A percentile compares a stretch with the other conserved stretches of the same genome.
phyloP scores from a whole-genome alignment of 805 yeast genomes.

The Tetrapisispora nanseiensis region DNA sequence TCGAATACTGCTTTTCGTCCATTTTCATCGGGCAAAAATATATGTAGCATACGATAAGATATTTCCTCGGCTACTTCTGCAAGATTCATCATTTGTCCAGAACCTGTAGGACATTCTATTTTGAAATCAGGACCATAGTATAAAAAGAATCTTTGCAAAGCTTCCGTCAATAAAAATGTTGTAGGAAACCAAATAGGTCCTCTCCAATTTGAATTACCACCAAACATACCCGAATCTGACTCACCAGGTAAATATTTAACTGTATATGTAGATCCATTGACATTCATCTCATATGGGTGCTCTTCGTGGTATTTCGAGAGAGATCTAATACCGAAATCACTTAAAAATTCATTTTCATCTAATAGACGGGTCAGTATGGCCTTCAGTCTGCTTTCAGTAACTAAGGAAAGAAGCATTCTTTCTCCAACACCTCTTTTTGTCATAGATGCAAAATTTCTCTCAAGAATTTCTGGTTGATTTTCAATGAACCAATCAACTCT shows the following conservation, averaged over 20 bases:
- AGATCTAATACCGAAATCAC: slow-evolving; percentile 80
- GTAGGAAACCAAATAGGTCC: slow-evolving; percentile 98
- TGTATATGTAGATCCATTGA: slow-evolving; percentile 59
- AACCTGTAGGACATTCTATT: slow-evolving; percentile 81
- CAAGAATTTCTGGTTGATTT: slow-evolving; percentile 58
- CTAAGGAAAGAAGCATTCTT: slow-evolving; percentile 68
- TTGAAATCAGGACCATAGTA: slow-evolving; percentile 81
- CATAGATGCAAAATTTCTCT: slow-evolving; percentile 82
- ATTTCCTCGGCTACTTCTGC: slow-evolving; percentile 87
- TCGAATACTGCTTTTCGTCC: background rate
- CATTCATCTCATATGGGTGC: slow-evolving; percentile 76
- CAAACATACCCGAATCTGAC: slow-evolving; percentile 87
- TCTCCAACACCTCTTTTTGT: slow-evolving; percentile 71
- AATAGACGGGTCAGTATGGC: slow-evolving; percentile 72
- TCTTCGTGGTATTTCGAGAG: slow-evolving; percentile 77
- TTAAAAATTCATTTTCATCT: slow-evolving; percentile 77
- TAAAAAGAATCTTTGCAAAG: slow-evolving; percentile 75
- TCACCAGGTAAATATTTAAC: slow-evolving; percentile 80
- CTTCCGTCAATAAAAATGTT: slow-evolving; percentile 74
- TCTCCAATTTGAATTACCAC: slow-evolving; percentile 95
- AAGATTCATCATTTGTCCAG: slow-evolving; percentile 64
- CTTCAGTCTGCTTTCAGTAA: slow-evolving; percentile 65
- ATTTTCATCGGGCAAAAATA: slow-evolving; percentile 56
- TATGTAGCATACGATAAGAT: slow-evolving; percentile 72
- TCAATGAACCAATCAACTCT: slow-evolving; percentile 77